phyloP scores from a whole-genome alignment of 1,284 basidiomycete species.

The Cystobasidium sp. region DNA sequence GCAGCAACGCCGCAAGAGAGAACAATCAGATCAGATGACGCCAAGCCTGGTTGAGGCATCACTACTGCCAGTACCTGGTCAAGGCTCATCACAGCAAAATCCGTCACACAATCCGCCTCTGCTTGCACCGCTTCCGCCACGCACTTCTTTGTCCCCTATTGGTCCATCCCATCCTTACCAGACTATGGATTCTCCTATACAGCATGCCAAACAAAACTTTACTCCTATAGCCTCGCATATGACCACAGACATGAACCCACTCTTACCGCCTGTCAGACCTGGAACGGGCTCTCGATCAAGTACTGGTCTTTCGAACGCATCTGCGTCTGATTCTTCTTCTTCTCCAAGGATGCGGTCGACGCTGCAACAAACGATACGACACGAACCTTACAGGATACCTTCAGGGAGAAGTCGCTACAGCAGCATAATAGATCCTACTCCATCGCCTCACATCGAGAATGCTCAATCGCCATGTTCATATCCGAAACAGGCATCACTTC shows the following conservation, averaged over 20 bases:
- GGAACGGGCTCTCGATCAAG: slow-evolving; percentile 7
- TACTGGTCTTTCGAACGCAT: not conserved
- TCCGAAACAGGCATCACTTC: slow-evolving; percentile 17
- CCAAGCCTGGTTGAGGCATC: not conserved
- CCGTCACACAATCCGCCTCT: not conserved
- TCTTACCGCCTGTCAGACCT: slow-evolving; percentile 1
- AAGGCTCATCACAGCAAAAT: not conserved
- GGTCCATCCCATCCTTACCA: not conserved
- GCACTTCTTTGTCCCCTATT: not conserved
- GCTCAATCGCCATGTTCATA: not conserved
- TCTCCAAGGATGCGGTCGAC: slow-evolving; percentile 8
- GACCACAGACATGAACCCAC: slow-evolving; percentile 1
- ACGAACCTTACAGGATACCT: slow-evolving; percentile 29
- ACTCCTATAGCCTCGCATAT: slow-evolving; percentile 8
- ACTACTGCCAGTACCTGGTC: too few relatives aligned
- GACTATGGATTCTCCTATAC: not conserved
- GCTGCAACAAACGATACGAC: not conserved
- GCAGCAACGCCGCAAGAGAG: slow-evolving; percentile 6
- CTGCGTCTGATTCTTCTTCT: slow-evolving; percentile 11
- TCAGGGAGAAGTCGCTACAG: slow-evolving; percentile 9
- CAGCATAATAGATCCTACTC: slow-evolving; percentile 8
- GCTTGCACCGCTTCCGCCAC: not conserved
- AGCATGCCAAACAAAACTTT: not conserved
- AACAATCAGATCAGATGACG: not conserved
- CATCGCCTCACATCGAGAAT: not conserved